phyloP scores from a whole-genome alignment of 2,329 filamentous ascomycete species.

The Fusarium beomiforme region DNA sequence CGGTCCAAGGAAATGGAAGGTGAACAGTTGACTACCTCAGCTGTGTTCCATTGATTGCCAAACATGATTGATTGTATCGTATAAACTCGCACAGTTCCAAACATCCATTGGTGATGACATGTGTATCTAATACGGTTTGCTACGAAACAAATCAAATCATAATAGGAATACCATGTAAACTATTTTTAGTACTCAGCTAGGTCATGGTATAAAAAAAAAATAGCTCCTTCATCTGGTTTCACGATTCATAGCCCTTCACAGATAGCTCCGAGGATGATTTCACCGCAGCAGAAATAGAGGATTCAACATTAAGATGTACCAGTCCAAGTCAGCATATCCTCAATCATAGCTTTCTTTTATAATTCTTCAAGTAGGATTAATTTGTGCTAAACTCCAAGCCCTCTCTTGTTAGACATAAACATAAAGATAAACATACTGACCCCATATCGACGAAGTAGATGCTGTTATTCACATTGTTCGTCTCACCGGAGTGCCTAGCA shows the following conservation, averaged over 20 bases:
- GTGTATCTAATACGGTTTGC: not conserved
- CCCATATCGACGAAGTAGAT: too few species aligned
- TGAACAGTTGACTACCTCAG: not conserved
- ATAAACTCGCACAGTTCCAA: not conserved
- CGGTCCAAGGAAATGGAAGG: not conserved
- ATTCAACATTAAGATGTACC: not conserved
- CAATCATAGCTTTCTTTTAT: not conserved
- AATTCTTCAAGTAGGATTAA: not conserved
- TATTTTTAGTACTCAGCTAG: slow-evolving; percentile 1
- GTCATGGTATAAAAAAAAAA: not conserved
- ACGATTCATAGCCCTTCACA: not conserved
- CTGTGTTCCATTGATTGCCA: not conserved
- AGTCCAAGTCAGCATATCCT: not conserved
- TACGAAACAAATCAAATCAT: not conserved
- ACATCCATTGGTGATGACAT: too few species aligned
- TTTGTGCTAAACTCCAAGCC: not conserved
- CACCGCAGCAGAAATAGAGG: not conserved
- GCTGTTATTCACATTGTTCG: not conserved
- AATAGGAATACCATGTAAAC: not conserved
- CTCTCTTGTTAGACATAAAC: too few species aligned
- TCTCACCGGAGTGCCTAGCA: not conserved
- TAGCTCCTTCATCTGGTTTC: not conserved
- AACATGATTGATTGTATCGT: not conserved
- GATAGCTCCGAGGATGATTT: not conserved
- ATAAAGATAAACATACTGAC: too few species aligned